phyloP scores from a whole-genome alignment of 305 asterid genomes.

The Fraxinus floribunda region DNA sequence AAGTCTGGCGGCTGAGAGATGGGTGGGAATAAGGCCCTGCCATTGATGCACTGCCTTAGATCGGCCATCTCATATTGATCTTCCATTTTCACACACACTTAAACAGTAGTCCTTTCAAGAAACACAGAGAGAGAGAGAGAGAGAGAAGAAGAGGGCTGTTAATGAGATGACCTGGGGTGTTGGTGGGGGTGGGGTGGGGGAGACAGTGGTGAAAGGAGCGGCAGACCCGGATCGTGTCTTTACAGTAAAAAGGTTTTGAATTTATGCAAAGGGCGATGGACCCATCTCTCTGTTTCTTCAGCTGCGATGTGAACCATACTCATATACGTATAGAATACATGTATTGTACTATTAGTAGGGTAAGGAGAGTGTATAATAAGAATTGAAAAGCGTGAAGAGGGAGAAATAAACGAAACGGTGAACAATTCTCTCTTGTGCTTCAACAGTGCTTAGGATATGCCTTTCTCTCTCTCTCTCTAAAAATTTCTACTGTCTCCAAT shows the following conservation, averaged over 20 bases:
- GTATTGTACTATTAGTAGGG: slow-evolving; percentile 13
- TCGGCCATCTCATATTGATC: slow-evolving; percentile 51
- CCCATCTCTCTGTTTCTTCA: slow-evolving; percentile 41
- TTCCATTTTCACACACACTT: slow-evolving; percentile 34
- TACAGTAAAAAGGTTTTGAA: slow-evolving; percentile 33
- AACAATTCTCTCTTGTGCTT: slow-evolving; percentile 13
- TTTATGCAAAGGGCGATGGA: slow-evolving; percentile 44
- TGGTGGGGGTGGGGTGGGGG: background rate
- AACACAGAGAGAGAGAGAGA: slow-evolving; percentile 5
- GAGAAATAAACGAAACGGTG: slow-evolving; percentile 18
- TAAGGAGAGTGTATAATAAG: background rate
- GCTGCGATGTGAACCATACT: slow-evolving; percentile 19
- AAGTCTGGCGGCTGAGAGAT: slow-evolving; percentile 43
- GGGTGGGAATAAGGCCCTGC: slow-evolving; percentile 28
- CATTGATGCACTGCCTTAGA: slow-evolving; percentile 43
- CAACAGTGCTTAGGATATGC: slow-evolving; percentile 21
- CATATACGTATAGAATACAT: background rate
- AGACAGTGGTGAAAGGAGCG: slow-evolving; percentile 46
- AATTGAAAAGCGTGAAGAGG: slow-evolving; percentile 17
- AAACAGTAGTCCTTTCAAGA: background rate
- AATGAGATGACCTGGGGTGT: background rate
- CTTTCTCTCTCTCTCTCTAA: slow-evolving; percentile 10
- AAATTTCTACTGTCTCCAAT: slow-evolving; percentile 2
- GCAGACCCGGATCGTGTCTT: slow-evolving; percentile 66
- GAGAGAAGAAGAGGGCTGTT: background rate